Conservation (phyloP, 306 rosid species). For the Trichosanthes truncata region DNA sequence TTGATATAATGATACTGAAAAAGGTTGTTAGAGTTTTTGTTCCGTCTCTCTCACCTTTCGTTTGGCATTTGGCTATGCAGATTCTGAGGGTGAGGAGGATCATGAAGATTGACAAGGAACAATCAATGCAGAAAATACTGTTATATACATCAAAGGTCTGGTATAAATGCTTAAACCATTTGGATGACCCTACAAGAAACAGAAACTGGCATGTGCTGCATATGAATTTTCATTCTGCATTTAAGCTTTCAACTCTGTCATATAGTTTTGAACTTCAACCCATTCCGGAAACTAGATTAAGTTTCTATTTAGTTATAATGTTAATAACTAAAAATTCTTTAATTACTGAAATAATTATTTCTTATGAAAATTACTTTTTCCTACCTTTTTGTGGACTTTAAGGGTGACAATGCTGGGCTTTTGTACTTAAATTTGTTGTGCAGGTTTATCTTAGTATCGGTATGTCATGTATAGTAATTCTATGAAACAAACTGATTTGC, state of each 20-base stretch:
- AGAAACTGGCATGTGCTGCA: not conserved
- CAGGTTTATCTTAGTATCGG: not conserved
- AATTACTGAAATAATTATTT: not conserved
- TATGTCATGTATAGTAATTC: not conserved
- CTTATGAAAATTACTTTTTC: not conserved
- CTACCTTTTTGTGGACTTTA: not conserved
- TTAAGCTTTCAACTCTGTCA: not conserved
- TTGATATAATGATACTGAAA: not conserved
- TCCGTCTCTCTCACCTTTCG: not conserved
- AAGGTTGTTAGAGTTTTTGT: not conserved
- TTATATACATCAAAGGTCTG: not conserved
- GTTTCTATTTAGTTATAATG: not conserved
- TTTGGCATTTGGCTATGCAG: constrained; percentile 24
- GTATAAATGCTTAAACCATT: not conserved
- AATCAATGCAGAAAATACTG: constrained; percentile 5
- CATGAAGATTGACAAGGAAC: constrained; percentile 61
- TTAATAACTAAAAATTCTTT: not conserved
- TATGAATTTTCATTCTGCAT: not conserved
- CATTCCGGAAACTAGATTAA: not conserved
- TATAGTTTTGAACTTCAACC: not conserved
- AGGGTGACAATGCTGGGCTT: not conserved
- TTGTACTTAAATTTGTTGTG: not conserved
- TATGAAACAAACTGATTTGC: not conserved
- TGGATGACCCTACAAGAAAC: not conserved
- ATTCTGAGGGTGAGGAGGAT: constrained; percentile 84